Conservation (phyloP, 257 asterid genomes). For the Solanum etuberosum region DNA sequence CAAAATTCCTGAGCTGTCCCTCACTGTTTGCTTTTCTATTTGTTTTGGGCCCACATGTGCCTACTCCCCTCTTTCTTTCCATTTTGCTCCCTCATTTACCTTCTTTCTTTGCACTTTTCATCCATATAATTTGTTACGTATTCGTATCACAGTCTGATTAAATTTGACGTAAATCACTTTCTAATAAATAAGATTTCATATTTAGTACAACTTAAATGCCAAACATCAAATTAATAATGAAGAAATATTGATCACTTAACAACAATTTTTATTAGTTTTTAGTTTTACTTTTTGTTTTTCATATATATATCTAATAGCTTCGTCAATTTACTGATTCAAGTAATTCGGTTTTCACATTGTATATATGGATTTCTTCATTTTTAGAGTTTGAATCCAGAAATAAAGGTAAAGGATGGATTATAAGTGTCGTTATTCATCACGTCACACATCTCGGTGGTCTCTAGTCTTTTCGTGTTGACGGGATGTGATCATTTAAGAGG, state of each 20-base stretch:
- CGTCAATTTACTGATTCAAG: accelerated
- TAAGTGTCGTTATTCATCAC: background rate
- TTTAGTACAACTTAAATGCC: background rate
- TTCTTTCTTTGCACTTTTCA: background rate
- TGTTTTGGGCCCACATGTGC: background rate
- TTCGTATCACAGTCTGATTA: background rate
- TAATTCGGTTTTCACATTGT: background rate
- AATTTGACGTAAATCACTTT: background rate
- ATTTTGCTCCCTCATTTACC: background rate
- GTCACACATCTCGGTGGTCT: background rate
- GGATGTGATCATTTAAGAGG: background rate
- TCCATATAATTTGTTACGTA: background rate
- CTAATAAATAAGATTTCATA: background rate
- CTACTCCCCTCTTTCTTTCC: background rate
- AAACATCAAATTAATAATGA: too few relatives aligned
- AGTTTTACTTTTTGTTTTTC: background rate
- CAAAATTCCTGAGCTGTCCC: constrained; percentile 24
- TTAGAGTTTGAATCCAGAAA: background rate
- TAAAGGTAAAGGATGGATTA: background rate
- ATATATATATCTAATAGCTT: background rate
- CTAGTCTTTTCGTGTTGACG: accelerated
- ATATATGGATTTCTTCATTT: background rate
- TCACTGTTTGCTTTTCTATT: constrained; percentile 4
- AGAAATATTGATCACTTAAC: background rate
- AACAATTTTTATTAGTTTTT: accelerated